Conservation (phyloP, 108 stramenopile species). For the Nitzschia inconspicua region DNA sequence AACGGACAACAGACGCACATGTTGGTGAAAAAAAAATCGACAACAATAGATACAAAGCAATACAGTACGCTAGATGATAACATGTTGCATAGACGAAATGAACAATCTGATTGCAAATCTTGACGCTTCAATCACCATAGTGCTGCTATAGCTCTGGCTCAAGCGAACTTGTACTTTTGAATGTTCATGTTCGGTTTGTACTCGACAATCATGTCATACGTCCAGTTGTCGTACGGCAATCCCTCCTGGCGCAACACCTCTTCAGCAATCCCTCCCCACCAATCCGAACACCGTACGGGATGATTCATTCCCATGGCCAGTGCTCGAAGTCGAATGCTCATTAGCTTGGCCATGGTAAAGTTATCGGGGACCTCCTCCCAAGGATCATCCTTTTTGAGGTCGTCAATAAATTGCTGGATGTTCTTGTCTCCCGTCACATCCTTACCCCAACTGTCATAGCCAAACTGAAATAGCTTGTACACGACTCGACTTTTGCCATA, state of each 20-base stretch:
- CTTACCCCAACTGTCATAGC: conserved; percentile 30
- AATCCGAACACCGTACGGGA: conserved; percentile 28
- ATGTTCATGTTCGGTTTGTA: conserved; percentile 36
- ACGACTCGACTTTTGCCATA: conserved; percentile 25
- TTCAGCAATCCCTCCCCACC: conserved; percentile 37
- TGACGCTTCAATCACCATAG: too few species aligned
- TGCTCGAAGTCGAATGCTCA: conserved; percentile 26
- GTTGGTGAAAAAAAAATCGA: too few species aligned
- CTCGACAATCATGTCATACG: conserved; percentile 10
- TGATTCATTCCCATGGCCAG: conserved; percentile 38
- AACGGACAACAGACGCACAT: too few species aligned
- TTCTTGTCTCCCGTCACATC: conserved; percentile 34
- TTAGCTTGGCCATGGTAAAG: conserved; percentile 6
- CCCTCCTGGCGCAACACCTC: conserved; percentile 18
- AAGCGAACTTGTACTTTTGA: conserved; percentile 27
- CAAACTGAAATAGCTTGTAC: conserved; percentile 26
- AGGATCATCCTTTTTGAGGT: conserved; percentile 31
- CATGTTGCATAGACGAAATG: too few species aligned
- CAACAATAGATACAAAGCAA: too few species aligned
- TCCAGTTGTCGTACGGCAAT: conserved; percentile 34
- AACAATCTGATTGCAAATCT: too few species aligned
- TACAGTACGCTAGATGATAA: too few species aligned
- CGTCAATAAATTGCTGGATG: conserved; percentile 40
- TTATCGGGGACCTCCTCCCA: conserved; percentile 31
- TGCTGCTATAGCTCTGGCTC: too few species aligned